Evolutionary conservation across 2,329 filamentous ascomycete species (phyloP).

Genomic region (Arachnomyces sp.): DNA sequence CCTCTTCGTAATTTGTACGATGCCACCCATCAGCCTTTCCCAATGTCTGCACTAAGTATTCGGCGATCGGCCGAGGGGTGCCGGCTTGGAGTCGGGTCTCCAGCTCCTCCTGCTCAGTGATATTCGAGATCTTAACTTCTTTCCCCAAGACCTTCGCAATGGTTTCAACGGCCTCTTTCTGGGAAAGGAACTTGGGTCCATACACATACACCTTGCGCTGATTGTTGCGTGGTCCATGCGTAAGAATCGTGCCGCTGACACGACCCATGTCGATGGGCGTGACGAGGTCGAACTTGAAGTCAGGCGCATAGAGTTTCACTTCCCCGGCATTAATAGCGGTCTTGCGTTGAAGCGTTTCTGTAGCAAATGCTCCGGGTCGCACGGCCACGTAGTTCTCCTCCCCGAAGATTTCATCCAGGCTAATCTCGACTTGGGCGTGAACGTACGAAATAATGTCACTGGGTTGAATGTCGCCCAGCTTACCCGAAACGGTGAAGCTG

Average conservation of each 20-base stretch:
- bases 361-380: constrained; percentile 40
- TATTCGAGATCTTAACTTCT: constrained; percentile 20
- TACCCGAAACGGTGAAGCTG: constrained; percentile 27
- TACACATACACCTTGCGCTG: constrained; percentile 28
- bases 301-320: constrained; percentile 24
- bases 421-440: constrained; percentile 41
- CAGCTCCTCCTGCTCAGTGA: constrained; percentile 19
- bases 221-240: constrained; percentile 20
- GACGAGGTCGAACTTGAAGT: constrained; percentile 33
- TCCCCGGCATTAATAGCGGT: constrained; percentile 22
- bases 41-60: constrained; percentile 17
- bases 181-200: constrained; percentile 29
- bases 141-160: constrained; percentile 27
- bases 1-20: too few species aligned
- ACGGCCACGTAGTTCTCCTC: constrained; percentile 31
- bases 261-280: constrained; percentile 40
- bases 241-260: constrained; percentile 35
- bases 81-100: constrained; percentile 10
- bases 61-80: constrained; percentile 13
- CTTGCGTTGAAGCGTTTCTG: constrained; percentile 30
- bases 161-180: constrained; percentile 20
- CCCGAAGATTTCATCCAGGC: constrained; percentile 36
- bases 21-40: too few species aligned
- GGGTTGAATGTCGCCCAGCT: constrained; percentile 19
- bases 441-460: constrained; percentile 30